phyloP scores from a whole-genome alignment of 106 monocot genomes.

The Amphibolis antarctica region DNA sequence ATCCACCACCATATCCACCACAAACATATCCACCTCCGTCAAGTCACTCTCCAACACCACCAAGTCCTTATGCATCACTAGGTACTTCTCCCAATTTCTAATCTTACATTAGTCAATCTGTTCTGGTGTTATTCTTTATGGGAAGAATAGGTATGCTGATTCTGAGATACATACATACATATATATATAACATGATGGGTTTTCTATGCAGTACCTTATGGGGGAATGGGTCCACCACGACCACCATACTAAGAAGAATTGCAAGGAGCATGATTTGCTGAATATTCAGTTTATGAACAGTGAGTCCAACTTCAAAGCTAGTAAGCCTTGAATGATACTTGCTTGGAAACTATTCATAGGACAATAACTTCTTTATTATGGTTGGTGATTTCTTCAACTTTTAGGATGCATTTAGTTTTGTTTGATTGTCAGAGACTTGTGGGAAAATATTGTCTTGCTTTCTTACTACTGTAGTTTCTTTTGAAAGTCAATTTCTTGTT shows the following conservation, averaged over 20 bases:
- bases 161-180: not conserved
- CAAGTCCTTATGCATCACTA: not conserved
- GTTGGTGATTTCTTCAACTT: too few species aligned
- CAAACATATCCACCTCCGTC: not conserved
- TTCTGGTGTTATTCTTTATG: not conserved
- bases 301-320: too few species aligned
- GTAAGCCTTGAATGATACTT: too few species aligned
- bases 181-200: not conserved
- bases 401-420: too few species aligned
- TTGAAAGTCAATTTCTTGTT: too few species aligned
- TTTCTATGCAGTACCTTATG: constrained; percentile 28
- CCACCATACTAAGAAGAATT: constrained; percentile 27
- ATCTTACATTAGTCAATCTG: not conserved
- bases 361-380: too few species aligned
- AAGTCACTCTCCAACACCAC: not conserved
- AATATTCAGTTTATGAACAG: too few species aligned
- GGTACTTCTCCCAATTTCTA: not conserved
- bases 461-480: too few species aligned
- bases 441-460: too few species aligned
- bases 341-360: too few species aligned
- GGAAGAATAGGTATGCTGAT: not conserved
- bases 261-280: not conserved
- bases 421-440: too few species aligned
- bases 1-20: not conserved
- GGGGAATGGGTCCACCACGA: constrained; percentile 34